Evolutionary conservation across 1,284 basidiomycete genomes (phyloP), one percentile per base, ranked within the genome.

Genomic region (Ganoderma sinense): DNA sequence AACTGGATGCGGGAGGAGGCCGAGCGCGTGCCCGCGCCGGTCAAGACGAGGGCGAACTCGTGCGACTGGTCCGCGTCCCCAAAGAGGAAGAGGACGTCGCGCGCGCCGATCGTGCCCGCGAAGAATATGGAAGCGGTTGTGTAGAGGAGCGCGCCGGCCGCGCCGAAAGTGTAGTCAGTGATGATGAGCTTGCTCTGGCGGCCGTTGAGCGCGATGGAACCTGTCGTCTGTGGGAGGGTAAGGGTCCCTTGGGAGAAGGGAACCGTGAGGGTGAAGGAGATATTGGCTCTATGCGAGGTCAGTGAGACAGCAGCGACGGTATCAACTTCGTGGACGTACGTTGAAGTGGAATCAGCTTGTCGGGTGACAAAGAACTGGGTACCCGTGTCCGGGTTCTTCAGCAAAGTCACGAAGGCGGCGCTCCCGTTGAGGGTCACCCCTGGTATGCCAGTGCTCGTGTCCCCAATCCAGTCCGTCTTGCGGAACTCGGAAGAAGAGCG

Each of bases 401-500:
- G 80, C n/a, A 88, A 77, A 0, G 91, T 92, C 29, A 87, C 86
- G 73, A 91, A 92, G 0, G 85, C 72, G 5, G 66, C 65, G 2
- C 85, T 73, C 53, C 87, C 87, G 14, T 85, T 85, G 23, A 88
- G 82, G 0, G 79, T 81, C 6, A 86, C 82, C 5, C 86, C 82
- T 1, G 78, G 75, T 8, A 77, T 79, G 20, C 86, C 86, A 4
- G 83, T 87, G 40, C 83, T 73, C 48, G 87, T 85, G 72, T 94
- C 87, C 1, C 89, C 89, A 26, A 94, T 81, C 86, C 89, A 88
- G 71, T 94, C 87, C 0, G 94, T 94, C 80, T 93, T 92, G 79
- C 89, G 88, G 77, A 95, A 93, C 45, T 90, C 88, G 0, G 89
- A 90, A 6, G 92, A 90, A 73, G 89, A 91, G 51, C 93, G 89